Percentiles rank a stretch among this genome's conserved stretches.
phyloP scores from a whole-genome alignment of 2,329 filamentous ascomycete species.

The Alternaria sp. region DNA sequence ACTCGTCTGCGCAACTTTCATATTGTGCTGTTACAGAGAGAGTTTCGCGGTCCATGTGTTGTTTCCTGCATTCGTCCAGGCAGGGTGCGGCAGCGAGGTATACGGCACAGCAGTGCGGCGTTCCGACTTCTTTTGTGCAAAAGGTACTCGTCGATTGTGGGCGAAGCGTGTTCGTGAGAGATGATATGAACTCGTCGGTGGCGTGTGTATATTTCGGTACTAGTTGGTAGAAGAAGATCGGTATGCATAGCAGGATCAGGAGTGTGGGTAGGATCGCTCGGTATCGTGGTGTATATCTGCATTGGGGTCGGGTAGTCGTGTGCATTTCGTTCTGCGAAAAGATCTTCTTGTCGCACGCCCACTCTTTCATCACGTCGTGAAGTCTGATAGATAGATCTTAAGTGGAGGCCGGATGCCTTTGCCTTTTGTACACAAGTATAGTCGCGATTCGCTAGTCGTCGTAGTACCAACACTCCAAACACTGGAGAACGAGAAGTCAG shows the following conservation, averaged over 20 bases:
- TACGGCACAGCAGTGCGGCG: conserved; percentile 1
- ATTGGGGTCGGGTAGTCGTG: background rate
- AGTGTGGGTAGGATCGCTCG: background rate
- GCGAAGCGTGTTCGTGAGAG: background rate
- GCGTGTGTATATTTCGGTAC: background rate
- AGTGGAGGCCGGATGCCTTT: background rate
- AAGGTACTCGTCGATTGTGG: background rate
- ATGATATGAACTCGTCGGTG: background rate
- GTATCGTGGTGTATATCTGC: background rate
- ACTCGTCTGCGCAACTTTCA: conserved; percentile 4
- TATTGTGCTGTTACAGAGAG: conserved; percentile 1
- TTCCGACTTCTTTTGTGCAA: conserved; percentile 7
- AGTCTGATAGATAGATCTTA: background rate
- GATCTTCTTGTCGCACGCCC: background rate
- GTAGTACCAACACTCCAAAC: background rate
- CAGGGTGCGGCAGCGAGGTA: conserved; percentile 4
- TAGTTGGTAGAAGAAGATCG: conserved; percentile 15
- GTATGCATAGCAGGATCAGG: conserved; percentile 7
- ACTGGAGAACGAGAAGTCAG: background rate
- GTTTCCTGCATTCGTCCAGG: conserved; percentile 6
- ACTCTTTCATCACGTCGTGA: background rate
- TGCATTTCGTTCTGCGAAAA: background rate
- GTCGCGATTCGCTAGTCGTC: background rate
- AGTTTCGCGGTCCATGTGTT: conserved; percentile 3
- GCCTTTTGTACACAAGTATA: background rate